Evolutionary conservation across 106 monocot species (phyloP).

Genomic region (Dactylorhiza incarnata): DNA sequence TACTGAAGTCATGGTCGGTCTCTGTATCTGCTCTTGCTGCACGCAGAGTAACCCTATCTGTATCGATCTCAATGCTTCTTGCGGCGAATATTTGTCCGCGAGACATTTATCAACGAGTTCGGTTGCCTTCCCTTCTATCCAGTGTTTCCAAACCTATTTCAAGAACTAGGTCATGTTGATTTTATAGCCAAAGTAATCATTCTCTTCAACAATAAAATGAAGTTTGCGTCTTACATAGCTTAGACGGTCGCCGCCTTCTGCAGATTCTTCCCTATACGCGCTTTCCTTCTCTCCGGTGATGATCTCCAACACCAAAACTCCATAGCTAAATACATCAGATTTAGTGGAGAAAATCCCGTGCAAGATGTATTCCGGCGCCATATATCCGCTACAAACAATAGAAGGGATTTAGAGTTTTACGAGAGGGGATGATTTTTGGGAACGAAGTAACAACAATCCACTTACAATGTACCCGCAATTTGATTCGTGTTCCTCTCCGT

Average conservation of each 20-base stretch:
- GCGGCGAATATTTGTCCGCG: not conserved
- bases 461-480: conserved; percentile 24
- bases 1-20: conserved; percentile 14
- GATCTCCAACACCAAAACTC: conserved; percentile 23
- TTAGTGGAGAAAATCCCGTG: conserved; percentile 18
- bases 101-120: not conserved
- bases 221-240: conserved; percentile 10
- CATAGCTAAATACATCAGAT: conserved; percentile 33
- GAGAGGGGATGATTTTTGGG: not conserved
- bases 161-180: too few relatives aligned
- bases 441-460: not conserved
- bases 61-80: conserved; percentile 21
- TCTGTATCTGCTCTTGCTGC: conserved; percentile 18
- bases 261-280: not conserved
- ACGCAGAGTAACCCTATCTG: conserved; percentile 32
- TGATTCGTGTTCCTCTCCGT: conserved; percentile 4
- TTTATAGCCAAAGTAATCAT: too few relatives aligned
- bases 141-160: not conserved
- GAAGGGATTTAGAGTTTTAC: not conserved
- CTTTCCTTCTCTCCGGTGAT: conserved; percentile 8
- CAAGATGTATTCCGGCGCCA: conserved; percentile 27
- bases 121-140: not conserved
- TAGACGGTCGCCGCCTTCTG: conserved; percentile 1
- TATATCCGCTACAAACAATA: conserved; percentile 20
- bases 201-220: too few relatives aligned